Conservation (phyloP, 129 eudicot genomes). For the Heracleum sosnowskyi region DNA sequence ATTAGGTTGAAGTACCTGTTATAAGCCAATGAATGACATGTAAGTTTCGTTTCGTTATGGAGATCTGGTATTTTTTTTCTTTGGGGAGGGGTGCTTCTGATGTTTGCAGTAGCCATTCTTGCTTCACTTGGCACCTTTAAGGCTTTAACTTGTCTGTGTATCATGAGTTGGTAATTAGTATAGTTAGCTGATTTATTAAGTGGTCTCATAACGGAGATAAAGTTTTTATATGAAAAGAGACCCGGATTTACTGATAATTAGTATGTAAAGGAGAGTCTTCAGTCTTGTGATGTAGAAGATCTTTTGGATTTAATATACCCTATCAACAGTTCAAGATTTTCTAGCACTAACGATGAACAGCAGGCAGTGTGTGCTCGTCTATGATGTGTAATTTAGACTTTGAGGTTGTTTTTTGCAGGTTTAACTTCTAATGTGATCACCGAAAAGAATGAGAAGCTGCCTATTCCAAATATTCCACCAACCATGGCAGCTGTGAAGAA, state of each 20-base stretch:
- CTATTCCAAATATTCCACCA: slow-evolving; percentile 10
- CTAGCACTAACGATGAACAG: neutral
- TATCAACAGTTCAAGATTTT: neutral
- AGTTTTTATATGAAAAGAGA: neutral
- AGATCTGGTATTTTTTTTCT: neutral
- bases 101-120: neutral
- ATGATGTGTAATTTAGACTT: neutral
- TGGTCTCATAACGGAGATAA: neutral
- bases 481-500: slow-evolving; percentile 22
- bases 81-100: neutral
- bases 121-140: neutral
- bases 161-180: neutral
- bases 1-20: neutral
- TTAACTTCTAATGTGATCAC: slow-evolving; percentile 10
- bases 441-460: slow-evolving; percentile 4
- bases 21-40: neutral
- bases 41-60: neutral
- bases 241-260: neutral
- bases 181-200: neutral
- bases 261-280: neutral
- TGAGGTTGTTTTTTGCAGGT: slow-evolving; percentile 13
- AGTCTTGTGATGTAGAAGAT: neutral
- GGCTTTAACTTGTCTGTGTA: neutral
- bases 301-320: neutral
- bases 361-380: neutral